These are phyloP conservation scores for Thelephora ganbajun DNA, from an alignment of 768 basidiomycete genomes.

Conservation along the genomic window DNA sequence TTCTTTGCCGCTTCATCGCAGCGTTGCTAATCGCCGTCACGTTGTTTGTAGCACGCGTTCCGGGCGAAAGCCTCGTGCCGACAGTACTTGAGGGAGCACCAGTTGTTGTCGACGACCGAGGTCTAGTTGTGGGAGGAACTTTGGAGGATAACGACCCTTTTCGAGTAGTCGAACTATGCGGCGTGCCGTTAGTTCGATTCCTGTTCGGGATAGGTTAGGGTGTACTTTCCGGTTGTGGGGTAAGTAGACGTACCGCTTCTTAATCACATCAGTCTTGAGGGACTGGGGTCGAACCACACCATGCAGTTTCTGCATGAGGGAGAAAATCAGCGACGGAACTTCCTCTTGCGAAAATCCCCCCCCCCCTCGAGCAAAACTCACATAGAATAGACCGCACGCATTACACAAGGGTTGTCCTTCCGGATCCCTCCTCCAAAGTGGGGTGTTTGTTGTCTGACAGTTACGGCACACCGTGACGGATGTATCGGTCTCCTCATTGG, in stretches of 20 bases:
- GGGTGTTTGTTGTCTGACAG: conserved; percentile 91
- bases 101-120: conserved; percentile 58
- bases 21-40: conserved; percentile 12
- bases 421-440: conserved; percentile 84
- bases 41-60: conserved; percentile 15
- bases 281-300: conserved; percentile 90
- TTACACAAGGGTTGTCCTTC: conserved; percentile 92
- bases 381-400: conserved; percentile 88
- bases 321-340: conserved; percentile 1
- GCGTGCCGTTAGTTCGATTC: conserved; percentile 70
- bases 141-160: conserved; percentile 49
- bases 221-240: conserved; percentile 3
- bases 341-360: not conserved
- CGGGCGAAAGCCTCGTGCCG: conserved; percentile 24
- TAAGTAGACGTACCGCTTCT: conserved; percentile 60
- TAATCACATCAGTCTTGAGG: conserved; percentile 94
- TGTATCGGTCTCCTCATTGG: conserved; percentile 52
- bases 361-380: conserved; percentile 26
- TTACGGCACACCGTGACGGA: conserved; percentile 83
- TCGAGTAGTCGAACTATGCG: conserved; percentile 54
- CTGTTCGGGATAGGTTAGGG: conserved; percentile 20
- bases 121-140: conserved; percentile 60
- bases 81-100: conserved; percentile 21
- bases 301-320: conserved; percentile 65
- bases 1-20: conserved; percentile 69